Base-by-base conservation (phyloP, 768 basidiomycete species). In the Hericium alpestre region DNA sequence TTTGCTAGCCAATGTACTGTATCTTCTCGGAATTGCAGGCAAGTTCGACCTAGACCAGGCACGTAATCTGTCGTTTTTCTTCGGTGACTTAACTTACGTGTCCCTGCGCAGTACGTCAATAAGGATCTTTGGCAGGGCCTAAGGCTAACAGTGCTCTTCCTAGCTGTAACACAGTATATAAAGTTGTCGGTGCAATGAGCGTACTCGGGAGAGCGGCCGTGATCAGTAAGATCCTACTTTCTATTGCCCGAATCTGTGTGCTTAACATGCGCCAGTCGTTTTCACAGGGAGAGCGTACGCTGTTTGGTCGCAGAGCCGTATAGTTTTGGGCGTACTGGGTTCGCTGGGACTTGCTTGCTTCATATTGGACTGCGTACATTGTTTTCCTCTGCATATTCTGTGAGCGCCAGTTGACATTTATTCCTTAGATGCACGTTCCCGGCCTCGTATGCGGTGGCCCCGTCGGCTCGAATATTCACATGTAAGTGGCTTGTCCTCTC, bases 1-100 rank as follows among this genome's bases (percentile, higher is more conserved):
- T 2, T 61, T 73, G 27, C 37, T 68, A 3, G 71, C 66, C 5
- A 73, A 73, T 47, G 55, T 71, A 8, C 56, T 72, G 10, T 72
- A 68, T 56, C 61, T 71, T 0, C 60, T 73, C n/a, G 56, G 49
- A 10, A 57, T 60, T 12, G 18, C 56, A n/a, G 38, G 38, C 13
- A 62, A 61, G 38, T 60, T 67, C 22, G 51, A 51, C 18, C 7
- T 23, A 27, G 58, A 61, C 56, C 53, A 12, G 43, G 43, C 1
- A 7, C 43, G 43, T 46, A 46, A 4, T n/a, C 20, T 6, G n/a
- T 46, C 2, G 20, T 46, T 18, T 46, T 18, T 11, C 18, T 0
- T 9, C 2, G 7, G 16, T 18, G 3, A 5, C 1, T 46, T 20
- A 7, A 11, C 43, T 46, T 20, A 46, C 43, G 11, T 2, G 43